Percentiles rank a stretch among this genome's conserved stretches.
Conservation (phyloP, 2,329 filamentous ascomycete species). For the Gnomoniopsis smithogilvyi region DNA sequence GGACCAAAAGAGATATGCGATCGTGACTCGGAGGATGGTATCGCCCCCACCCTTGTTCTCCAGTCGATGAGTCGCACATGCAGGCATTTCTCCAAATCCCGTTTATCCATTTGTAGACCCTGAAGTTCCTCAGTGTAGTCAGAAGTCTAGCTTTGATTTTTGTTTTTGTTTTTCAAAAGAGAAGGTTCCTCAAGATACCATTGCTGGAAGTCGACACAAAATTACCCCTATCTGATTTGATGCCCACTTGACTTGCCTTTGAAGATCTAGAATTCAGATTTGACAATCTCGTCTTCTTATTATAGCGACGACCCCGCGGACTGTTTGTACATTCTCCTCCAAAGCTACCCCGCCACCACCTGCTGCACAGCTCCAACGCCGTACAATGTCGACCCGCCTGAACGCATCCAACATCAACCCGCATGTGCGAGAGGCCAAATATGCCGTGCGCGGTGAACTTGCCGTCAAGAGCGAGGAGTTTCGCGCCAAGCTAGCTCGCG, state of each 20-base stretch:
- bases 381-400: constrained; percentile 48
- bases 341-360: constrained; percentile 17
- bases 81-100: background rate
- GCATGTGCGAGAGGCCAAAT: constrained; percentile 81
- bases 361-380: constrained; percentile 17
- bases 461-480: constrained; percentile 92
- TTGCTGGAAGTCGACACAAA: no score
- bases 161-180: background rate
- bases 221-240: background rate
- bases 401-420: constrained; percentile 89
- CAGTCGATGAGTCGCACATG: constrained; percentile 1
- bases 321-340: background rate
- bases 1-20: background rate
- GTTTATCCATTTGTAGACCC: no score
- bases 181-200: background rate
- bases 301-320: constrained; percentile 12
- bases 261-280: background rate
- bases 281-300: background rate
- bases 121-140: no score
- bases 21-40: background rate
- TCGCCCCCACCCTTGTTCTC: background rate
- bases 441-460: constrained; percentile 94
- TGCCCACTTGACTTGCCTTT: background rate
- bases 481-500: constrained; percentile 67
- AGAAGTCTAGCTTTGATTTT: background rate